These are phyloP conservation scores for Abortiporus biennis DNA, from an alignment of 1,284 basidiomycete genomes.

Conservation along the genomic window DNA sequence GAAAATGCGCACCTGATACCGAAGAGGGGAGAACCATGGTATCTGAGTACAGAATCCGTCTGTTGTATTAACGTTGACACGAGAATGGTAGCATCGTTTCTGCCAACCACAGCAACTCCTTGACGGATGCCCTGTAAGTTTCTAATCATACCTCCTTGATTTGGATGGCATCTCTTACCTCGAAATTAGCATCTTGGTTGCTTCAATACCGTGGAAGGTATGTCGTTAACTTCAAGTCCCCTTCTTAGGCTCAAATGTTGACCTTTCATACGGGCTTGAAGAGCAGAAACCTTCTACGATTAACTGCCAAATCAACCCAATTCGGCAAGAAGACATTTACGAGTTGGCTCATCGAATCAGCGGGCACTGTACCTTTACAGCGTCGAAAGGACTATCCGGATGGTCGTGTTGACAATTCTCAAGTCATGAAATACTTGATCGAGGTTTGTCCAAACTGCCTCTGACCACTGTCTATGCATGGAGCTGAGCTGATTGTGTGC, in stretches of 20 bases:
- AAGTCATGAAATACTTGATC: conserved; percentile 62
- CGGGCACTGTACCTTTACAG: conserved; percentile 78
- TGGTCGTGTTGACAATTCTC: conserved; percentile 55
- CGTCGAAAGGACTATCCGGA: conserved; percentile 63
- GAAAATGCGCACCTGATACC: conserved; percentile 73
- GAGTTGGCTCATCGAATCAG: conserved; percentile 83
- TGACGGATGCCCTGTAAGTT: conserved; percentile 78
- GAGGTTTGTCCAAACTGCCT: conserved; percentile 34
- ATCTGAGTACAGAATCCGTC: too few relatives aligned
- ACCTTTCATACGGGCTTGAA: conserved; percentile 8
- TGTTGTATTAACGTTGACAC: background rate
- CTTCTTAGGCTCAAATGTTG: background rate
- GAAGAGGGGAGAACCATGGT: conserved; percentile 69
- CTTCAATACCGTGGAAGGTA: conserved; percentile 64
- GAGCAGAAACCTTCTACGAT: conserved; percentile 72
- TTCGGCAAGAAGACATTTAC: conserved; percentile 80
- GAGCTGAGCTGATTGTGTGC: background rate
- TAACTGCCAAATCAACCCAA: conserved; percentile 82
- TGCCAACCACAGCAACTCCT: conserved; percentile 78
- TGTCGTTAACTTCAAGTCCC: conserved; percentile 12
- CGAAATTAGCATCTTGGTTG: conserved; percentile 52
- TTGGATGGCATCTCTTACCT: background rate
- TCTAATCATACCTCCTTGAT: background rate
- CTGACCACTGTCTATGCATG: too few relatives aligned
- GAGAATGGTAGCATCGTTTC: conserved; percentile 64